Evolutionary conservation across 768 basidiomycete genomes (phyloP).

Genomic region (Auricularia sp.): DNA sequence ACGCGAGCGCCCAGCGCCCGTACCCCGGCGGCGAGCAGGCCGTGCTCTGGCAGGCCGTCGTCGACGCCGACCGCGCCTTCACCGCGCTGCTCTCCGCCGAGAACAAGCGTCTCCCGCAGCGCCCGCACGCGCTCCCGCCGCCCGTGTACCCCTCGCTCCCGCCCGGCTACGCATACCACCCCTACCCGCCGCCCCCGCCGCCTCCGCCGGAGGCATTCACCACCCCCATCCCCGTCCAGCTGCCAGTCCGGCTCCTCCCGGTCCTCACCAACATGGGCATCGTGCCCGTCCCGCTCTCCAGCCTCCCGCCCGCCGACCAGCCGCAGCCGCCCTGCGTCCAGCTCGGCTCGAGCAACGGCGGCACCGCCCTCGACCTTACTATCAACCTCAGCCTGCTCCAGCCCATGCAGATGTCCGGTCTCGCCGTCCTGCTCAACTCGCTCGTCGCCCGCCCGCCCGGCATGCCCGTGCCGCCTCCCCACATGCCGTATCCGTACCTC

Average conservation of each 20-base stretch:
- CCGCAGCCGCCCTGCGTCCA: conserved; percentile 69
- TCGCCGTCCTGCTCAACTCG: conserved; percentile 62
- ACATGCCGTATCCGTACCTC: too few relatives aligned
- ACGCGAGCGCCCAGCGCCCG: conserved; percentile 34
- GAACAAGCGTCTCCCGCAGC: neutral
- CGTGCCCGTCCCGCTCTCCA: conserved; percentile 50
- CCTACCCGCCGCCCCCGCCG: conserved; percentile 14
- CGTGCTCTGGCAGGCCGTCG: conserved; percentile 47
- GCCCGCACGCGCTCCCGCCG: neutral
- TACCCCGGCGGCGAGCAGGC: conserved; percentile 56
- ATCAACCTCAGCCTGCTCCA: conserved; percentile 69
- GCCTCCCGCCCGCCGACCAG: conserved; percentile 42
- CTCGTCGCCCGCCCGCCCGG: conserved; percentile 34
- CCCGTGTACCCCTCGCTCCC: conserved; percentile 17
- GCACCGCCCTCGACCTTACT: conserved; percentile 62
- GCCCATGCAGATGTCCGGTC: conserved; percentile 66
- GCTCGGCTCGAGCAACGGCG: conserved; percentile 59
- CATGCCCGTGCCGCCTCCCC: too few relatives aligned
- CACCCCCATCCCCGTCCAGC: conserved; percentile 49
- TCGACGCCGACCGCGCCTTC: conserved; percentile 60
- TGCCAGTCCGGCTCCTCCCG: conserved; percentile 49
- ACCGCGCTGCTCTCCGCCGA: conserved; percentile 22
- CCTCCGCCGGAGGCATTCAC: neutral
- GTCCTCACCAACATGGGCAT: conserved; percentile 65
- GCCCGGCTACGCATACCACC: conserved; percentile 20